These are phyloP conservation scores for Trichoderma brevicompactum DNA, from an alignment of 2,329 filamentous ascomycete genomes.

Conservation along the genomic window DNA sequence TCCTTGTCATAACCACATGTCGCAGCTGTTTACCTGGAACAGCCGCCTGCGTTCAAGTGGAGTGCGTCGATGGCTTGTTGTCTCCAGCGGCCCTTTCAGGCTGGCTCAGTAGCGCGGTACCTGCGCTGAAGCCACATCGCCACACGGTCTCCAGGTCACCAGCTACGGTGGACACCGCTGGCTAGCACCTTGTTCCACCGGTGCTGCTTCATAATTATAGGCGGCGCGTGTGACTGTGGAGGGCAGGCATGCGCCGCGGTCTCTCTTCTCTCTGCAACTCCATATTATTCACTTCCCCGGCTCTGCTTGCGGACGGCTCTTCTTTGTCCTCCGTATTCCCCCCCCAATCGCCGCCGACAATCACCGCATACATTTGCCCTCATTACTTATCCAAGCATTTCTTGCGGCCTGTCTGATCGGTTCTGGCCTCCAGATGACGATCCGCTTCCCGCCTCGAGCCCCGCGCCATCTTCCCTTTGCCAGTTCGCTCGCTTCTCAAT, in stretches of 20 bases:
- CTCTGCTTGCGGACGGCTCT: slow-evolving; percentile 10
- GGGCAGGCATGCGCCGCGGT: slow-evolving; percentile 27
- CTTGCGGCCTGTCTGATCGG: slow-evolving; percentile 27
- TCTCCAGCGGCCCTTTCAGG: slow-evolving; percentile 12
- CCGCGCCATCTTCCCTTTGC: slow-evolving; percentile 34
- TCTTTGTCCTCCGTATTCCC: slow-evolving; percentile 9
- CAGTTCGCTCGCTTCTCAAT: slow-evolving; percentile 26
- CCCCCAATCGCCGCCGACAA: slow-evolving; percentile 11
- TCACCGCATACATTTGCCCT: slow-evolving; percentile 30
- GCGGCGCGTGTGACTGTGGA: slow-evolving; percentile 27
- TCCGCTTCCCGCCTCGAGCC: slow-evolving; percentile 35
- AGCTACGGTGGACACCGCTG: background rate
- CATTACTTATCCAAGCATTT: slow-evolving; percentile 32
- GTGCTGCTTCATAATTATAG: slow-evolving; percentile 6
- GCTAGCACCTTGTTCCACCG: slow-evolving; percentile 7
- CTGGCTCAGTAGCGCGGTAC: slow-evolving; percentile 5
- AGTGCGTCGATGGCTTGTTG: background rate
- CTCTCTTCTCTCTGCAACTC: slow-evolving; percentile 18
- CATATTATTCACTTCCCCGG: slow-evolving; percentile 17
- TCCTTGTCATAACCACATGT: background rate
- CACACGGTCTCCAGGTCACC: slow-evolving; percentile 4
- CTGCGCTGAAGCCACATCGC: slow-evolving; percentile 20
- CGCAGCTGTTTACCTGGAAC: background rate
- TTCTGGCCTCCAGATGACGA: slow-evolving; percentile 35
- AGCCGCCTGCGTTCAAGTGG: background rate